Conservation (phyloP, 805 yeast species). For the Yarrowia porcina region DNA sequence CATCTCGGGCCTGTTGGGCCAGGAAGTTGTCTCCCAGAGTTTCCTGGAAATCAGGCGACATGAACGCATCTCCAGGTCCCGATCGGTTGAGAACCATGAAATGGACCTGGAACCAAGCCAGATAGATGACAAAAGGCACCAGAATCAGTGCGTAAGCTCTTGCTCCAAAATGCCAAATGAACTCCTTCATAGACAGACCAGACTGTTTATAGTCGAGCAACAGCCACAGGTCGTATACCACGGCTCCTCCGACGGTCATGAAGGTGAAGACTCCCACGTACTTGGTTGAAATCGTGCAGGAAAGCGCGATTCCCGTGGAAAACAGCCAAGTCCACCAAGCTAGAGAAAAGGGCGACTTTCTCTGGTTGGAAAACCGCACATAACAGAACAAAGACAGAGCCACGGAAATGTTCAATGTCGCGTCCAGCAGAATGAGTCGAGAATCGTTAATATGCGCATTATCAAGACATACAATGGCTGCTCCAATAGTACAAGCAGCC, state of each 20-base stretch:
- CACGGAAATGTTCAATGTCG: constrained; percentile 78
- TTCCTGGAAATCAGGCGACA: constrained; percentile 95
- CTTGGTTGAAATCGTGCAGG: constrained; percentile 91
- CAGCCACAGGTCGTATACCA: constrained; percentile 81
- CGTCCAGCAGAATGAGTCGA: constrained; percentile 85
- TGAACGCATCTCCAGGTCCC: constrained; percentile 94
- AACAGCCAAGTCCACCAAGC: constrained; percentile 88
- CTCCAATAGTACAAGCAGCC: constrained; percentile 72
- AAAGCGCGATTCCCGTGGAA: constrained; percentile 78
- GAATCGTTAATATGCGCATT: constrained; percentile 90
- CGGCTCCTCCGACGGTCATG: constrained; percentile 83
- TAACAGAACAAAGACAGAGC: constrained; percentile 77
- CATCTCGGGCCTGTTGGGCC: constrained; percentile 64
- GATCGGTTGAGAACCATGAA: constrained; percentile 76
- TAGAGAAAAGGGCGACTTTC: constrained; percentile 60
- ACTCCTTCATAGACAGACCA: constrained; percentile 53
- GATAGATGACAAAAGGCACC: constrained; percentile 75
- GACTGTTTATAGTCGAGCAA: constrained; percentile 62
- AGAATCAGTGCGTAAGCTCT: constrained; percentile 69
- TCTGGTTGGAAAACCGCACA: constrained; percentile 70
- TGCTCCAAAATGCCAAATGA: constrained; percentile 68
- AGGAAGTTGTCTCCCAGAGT: constrained; percentile 79
- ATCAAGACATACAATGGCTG: constrained; percentile 75
- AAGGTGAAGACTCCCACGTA: constrained; percentile 95
- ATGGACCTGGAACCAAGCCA: constrained; percentile 90